Percentiles rank a stretch among this genome's conserved stretches.
phyloP scores from a whole-genome alignment of 371 early-diverging fungal species.

The Mortierella sp. region DNA sequence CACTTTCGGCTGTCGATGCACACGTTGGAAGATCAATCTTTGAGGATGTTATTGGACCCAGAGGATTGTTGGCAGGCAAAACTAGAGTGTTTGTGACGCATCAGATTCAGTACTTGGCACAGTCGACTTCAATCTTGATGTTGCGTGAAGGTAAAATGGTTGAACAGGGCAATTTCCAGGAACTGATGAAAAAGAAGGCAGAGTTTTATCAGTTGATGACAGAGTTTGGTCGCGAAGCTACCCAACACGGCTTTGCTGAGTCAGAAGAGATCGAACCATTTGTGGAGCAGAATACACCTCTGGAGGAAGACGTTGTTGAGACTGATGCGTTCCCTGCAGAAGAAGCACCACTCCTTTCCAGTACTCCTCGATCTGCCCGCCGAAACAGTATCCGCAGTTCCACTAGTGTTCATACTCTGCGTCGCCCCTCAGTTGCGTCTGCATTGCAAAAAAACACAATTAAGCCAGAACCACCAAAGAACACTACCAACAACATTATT shows the following conservation, averaged over 20 bases:
- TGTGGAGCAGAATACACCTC: conserved; percentile 17
- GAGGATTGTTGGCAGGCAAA: conserved; percentile 68
- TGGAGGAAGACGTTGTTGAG: conserved; percentile 55
- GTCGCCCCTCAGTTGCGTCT: conserved; percentile 66
- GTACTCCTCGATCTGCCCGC: conserved; percentile 58
- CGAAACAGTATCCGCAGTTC: conserved; percentile 59
- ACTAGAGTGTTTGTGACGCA: conserved; percentile 63
- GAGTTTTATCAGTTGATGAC: conserved; percentile 60
- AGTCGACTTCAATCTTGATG: conserved; percentile 63
- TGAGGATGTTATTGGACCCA: conserved; percentile 60
- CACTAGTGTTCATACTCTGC: conserved; percentile 62
- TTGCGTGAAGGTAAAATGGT: conserved; percentile 67
- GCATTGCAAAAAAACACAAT: background rate
- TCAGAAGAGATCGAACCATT: conserved; percentile 10
- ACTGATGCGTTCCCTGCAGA: conserved; percentile 58
- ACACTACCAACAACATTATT: conserved; percentile 61
- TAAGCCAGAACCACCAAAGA: background rate
- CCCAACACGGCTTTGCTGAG: conserved; percentile 15
- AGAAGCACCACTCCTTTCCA: conserved; percentile 39
- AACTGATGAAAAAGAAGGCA: conserved; percentile 57
- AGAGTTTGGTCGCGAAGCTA: conserved; percentile 41
- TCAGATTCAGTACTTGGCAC: conserved; percentile 52
- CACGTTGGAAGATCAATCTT: conserved; percentile 67
- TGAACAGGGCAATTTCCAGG: conserved; percentile 64
- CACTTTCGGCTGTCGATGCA: conserved; percentile 79